phyloP scores from a whole-genome alignment of 208 protist genomes.

The Angomonas ambiguus region DNA sequence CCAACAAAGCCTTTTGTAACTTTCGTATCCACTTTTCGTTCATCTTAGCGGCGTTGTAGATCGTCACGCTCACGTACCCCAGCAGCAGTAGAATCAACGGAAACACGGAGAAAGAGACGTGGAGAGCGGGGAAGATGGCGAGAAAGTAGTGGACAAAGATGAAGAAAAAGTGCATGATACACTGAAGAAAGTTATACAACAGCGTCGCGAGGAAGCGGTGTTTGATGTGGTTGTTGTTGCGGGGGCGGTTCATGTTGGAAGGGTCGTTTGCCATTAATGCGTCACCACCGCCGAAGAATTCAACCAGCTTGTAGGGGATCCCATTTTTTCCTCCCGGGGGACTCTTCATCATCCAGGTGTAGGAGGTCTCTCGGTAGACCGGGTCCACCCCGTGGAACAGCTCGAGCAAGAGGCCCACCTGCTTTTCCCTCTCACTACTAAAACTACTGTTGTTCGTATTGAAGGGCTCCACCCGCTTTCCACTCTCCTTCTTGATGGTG shows the following conservation, averaged over 20 bases:
- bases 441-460: not conserved
- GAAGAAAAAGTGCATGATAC: slow-evolving; percentile 40
- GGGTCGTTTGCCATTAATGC: not conserved
- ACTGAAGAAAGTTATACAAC: slow-evolving; percentile 50
- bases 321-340: slow-evolving; percentile 48
- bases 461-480: not conserved
- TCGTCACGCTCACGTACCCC: slow-evolving; percentile 28
- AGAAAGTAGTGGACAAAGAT: slow-evolving; percentile 36
- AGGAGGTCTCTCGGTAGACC: slow-evolving; percentile 46
- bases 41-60: slow-evolving; percentile 54
- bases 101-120: slow-evolving; percentile 33
- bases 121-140: slow-evolving; percentile 41
- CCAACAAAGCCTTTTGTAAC: slow-evolving; percentile 37
- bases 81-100: slow-evolving; percentile 38
- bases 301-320: slow-evolving; percentile 44
- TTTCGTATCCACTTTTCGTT: slow-evolving; percentile 52
- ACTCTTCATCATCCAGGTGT: slow-evolving; percentile 70
- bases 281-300: slow-evolving; percentile 28
- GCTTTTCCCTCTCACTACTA: slow-evolving; percentile 24
- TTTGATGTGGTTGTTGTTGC: not conserved
- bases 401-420: slow-evolving; percentile 22
- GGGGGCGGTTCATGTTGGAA: not conserved
- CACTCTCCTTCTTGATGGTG: slow-evolving; percentile 13
- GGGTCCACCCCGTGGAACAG: slow-evolving; percentile 35
- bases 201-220: slow-evolving; percentile 39